A percentile compares a stretch with the other conserved stretches of the same genome.
Conservation (phyloP, 2,329 filamentous ascomycete genomes). For the Arachnopeziza araneosa region DNA sequence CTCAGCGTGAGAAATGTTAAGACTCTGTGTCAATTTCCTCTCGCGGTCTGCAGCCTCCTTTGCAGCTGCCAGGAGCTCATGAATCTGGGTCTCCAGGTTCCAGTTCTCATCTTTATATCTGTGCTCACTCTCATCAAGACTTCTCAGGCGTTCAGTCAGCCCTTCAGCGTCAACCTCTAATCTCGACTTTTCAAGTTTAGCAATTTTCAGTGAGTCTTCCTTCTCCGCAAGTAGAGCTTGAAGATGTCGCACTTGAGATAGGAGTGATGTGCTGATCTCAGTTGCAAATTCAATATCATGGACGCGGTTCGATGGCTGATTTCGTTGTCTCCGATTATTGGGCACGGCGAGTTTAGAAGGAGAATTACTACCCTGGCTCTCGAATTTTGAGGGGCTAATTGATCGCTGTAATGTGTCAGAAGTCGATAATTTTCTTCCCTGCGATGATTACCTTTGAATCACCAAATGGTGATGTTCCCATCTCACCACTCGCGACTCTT, state of each 20-base stretch:
- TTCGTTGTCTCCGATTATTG: slow-evolving; percentile 73
- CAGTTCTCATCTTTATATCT: slow-evolving; percentile 98
- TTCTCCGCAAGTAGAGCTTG: slow-evolving; percentile 81
- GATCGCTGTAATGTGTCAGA: slow-evolving; percentile 48
- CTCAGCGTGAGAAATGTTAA: slow-evolving; percentile 66
- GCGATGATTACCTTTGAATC: slow-evolving; percentile 39
- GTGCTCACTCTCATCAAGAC: slow-evolving; percentile 87
- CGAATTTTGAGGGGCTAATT: slow-evolving; percentile 70
- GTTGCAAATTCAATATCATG: slow-evolving; percentile 98
- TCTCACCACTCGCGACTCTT: slow-evolving; percentile 67
- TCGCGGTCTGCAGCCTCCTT: slow-evolving; percentile 78
- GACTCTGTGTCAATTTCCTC: slow-evolving; percentile 68
- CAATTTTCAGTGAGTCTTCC: slow-evolving; percentile 75
- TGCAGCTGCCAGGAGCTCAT: slow-evolving; percentile 69
- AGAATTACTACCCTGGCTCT: slow-evolving; percentile 76
- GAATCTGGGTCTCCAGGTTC: slow-evolving; percentile 88
- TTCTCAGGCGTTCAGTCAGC: slow-evolving; percentile 72
- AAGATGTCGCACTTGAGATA: slow-evolving; percentile 88
- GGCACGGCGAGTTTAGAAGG: slow-evolving; percentile 86
- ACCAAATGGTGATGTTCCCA: slow-evolving; percentile 39
- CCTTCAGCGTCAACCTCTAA: slow-evolving; percentile 79
- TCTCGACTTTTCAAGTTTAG: slow-evolving; percentile 68
- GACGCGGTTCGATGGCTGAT: slow-evolving; percentile 80
- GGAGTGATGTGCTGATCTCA: slow-evolving; percentile 90
- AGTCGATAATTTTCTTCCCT: slow-evolving; percentile 2